A percentile compares a stretch with the other conserved stretches of the same genome.
These are phyloP conservation scores for Solanum chiquidenum DNA, from an alignment of 257 asterid species.

Conservation along the genomic window DNA sequence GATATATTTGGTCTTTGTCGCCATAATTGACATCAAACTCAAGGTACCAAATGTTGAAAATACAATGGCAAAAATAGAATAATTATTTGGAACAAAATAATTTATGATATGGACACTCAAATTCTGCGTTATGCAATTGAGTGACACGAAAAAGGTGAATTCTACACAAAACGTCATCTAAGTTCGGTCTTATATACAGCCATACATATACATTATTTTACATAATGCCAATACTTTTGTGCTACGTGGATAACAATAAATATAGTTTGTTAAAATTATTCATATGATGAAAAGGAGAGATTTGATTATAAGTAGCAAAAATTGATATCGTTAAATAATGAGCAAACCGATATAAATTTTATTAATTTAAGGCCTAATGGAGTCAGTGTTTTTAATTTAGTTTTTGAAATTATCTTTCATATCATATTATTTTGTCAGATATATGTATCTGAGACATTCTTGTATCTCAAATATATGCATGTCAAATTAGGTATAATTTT, in stretches of 20 bases:
- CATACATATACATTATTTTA: neutral
- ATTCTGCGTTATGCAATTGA: neutral
- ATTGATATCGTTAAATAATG: neutral
- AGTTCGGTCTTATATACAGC: neutral
- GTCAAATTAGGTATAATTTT: neutral
- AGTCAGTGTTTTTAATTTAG: neutral
- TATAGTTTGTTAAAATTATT: neutral
- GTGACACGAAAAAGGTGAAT: neutral
- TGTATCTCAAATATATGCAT: too few species aligned
- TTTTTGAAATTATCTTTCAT: too few species aligned
- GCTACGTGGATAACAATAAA: neutral
- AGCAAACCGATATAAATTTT: neutral
- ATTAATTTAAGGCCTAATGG: too few species aligned
- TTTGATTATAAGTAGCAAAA: neutral
- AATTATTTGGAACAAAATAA: neutral
- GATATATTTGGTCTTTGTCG: neutral
- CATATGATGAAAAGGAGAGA: neutral
- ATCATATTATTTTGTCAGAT: neutral
- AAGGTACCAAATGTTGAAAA: neutral
- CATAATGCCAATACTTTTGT: neutral
- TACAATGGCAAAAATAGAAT: neutral
- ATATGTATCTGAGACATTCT: too few species aligned
- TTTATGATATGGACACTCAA: neutral
- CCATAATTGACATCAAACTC: neutral
- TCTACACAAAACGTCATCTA: neutral